Evolutionary conservation across 1,284 basidiomycete genomes (phyloP), one percentile per base, ranked within the genome.

Genomic region (Cryptococcus sp.): DNA sequence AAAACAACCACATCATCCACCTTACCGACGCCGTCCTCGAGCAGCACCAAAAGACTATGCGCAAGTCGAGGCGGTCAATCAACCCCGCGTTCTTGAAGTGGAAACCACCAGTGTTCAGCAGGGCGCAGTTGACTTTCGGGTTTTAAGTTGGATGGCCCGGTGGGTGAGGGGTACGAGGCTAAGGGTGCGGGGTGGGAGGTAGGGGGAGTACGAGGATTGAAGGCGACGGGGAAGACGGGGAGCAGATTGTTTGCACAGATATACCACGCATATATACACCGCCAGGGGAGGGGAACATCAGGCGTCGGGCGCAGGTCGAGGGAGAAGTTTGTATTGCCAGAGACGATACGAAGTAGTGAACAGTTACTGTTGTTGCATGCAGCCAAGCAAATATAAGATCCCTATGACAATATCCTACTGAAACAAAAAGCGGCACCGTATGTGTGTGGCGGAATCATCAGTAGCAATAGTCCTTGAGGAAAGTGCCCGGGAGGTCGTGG

Each of bases 31-130:
- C 88, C 20, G 87, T 97, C 33, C 82, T 98, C 53, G 93, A 95
- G 72, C 87, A 92, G 72, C 87, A 97, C 77, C 86, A 88, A 75
- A 92, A 91, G 76, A 82, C 85, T 37, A 85, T 84, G 78, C 83
- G 81, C 69, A 98, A 98, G 80, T 83, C 85, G 55, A 82, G 87
- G 59, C 82, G 87, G 53, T 80, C 86, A 49, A 96, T 99, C 66
- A 83, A 90, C 63, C 82, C 95, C 16, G 85, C 88, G 53, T 81
- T 82, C 70, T 80, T 99, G 11, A 70, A 75, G 60, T 99, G 96
- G 96, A 96, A 92, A 72, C 96, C 96, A 53, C 91, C 90, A 3
- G 86, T 89, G 23, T 94, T 93, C 79, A 91, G 88, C 57, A 83
- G 91, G 64, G 89, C 91, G 64, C 91, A 94, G 77, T 80, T 94